Evolutionary conservation across 1,284 basidiomycete species (phyloP), one percentile per base, ranked within the genome.

Genomic region (Agroathelia rolfsii): DNA sequence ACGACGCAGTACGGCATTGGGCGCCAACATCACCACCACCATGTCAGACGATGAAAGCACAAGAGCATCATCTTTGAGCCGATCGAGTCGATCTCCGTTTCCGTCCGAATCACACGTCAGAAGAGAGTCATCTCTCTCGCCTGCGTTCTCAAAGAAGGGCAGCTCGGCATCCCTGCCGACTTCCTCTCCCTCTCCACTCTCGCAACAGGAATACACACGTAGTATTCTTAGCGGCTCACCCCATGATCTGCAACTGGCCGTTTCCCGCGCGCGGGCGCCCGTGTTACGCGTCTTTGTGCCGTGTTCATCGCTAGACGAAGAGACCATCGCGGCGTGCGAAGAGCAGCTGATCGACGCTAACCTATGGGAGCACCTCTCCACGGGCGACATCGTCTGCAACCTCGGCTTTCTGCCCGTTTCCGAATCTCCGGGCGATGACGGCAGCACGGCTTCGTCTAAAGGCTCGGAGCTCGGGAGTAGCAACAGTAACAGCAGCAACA

Each of bases 341-440:
- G 62, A 69, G 27, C 77, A 83, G 49, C 62, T 86, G 5, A 53
- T 68, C 12, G 60, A 64, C 2, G 64, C 66, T 2, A 76, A 71
- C 0, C 60, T 86, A 4, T 85, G 81, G 81, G 56, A 64, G 7
- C 68, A 80, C 42, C 64, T 86, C 20, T 79, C 75, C 3, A 66
- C 66, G 0, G 82, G 83, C 2, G 82, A 86, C 46, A 53, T 84
- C 24, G 65, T 86, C 14, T 83, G 76, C 51, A 86, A 86, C 49
- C 62, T 86, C 31, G 82, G 82, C 5, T 83, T 73, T 45, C 62
- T 86, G 6, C 73, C 72, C 1, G 61, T 64, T 0, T 49, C 51
- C 8, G 59, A 66, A 3, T 50, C 38, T n/a, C 29, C 40, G 7
- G 47, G 44, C 4, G 35, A 20, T 17, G 34, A 41, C 13, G 40